Conservation (phyloP, 495 filamentous ascomycete genomes). For the Pyrenula aspistea region DNA sequence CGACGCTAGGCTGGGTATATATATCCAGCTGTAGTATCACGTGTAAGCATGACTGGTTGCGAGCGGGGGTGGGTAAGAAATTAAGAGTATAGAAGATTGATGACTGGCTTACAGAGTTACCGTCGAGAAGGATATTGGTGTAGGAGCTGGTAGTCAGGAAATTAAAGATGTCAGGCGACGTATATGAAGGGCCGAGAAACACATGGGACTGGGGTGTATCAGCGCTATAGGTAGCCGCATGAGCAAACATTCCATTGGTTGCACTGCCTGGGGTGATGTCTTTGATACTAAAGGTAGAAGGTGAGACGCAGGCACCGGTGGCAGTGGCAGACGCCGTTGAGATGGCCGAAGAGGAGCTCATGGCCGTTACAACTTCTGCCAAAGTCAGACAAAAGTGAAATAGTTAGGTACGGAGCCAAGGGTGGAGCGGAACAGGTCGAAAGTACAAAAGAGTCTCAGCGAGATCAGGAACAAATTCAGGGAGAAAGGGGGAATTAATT, state of each 20-base stretch:
- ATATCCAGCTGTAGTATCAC: background rate
- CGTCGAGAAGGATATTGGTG: background rate
- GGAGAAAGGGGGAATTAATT: too few relatives aligned
- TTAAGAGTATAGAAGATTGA: too few relatives aligned
- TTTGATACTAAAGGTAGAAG: background rate
- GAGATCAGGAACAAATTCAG: too few relatives aligned
- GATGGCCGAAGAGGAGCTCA: background rate
- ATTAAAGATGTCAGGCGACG: background rate
- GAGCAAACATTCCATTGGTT: background rate
- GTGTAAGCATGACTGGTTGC: too few relatives aligned
- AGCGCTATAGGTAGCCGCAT: background rate
- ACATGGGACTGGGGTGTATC: background rate
- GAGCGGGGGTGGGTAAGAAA: background rate
- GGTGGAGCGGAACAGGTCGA: too few relatives aligned
- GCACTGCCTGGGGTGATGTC: background rate
- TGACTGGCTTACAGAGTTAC: background rate
- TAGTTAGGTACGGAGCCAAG: too few relatives aligned
- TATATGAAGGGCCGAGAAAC: background rate
- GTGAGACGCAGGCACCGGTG: background rate
- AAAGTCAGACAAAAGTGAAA: too few relatives aligned
- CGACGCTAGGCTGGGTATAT: background rate
- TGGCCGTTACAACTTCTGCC: too few relatives aligned
- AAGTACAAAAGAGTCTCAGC: too few relatives aligned
- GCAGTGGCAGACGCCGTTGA: background rate
- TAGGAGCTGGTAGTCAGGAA: background rate